These are phyloP conservation scores for Penicillium paradoxum DNA, from an alignment of 495 filamentous ascomycete genomes.

Conservation along the genomic window DNA sequence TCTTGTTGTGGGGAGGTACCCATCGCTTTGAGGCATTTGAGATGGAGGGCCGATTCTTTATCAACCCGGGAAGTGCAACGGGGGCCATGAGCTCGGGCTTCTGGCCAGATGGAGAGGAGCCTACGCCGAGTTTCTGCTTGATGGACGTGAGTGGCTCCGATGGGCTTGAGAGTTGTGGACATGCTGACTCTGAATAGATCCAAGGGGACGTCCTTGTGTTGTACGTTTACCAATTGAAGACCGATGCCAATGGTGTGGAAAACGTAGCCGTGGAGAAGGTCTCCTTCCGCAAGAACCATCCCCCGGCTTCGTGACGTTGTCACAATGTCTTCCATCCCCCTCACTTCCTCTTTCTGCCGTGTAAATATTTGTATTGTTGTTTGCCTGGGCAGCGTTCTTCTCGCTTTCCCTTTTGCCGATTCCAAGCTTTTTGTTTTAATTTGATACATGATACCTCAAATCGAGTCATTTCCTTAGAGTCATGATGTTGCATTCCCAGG, in stretches of 20 bases:
- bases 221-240: constrained; percentile 95
- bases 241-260: constrained; percentile 80
- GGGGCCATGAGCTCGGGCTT: constrained; percentile 74
- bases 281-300: constrained; percentile 80
- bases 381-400: constrained; percentile 15
- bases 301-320: constrained; percentile 26
- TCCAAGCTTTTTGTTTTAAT: constrained; percentile 10
- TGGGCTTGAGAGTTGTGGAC: no score
- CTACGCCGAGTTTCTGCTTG: constrained; percentile 91
- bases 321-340: neutral
- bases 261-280: constrained; percentile 97
- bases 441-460: constrained; percentile 19
- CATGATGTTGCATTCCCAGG: neutral
- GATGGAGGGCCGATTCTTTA: constrained; percentile 97
- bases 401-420: constrained; percentile 3
- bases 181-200: constrained; percentile 52
- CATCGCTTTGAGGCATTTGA: constrained; percentile 98
- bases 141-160: constrained; percentile 79
- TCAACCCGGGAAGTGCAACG: constrained; percentile 94
- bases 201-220: constrained; percentile 96
- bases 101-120: constrained; percentile 70
- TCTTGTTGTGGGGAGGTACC: constrained; percentile 95
- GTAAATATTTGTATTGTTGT: constrained; percentile 31
- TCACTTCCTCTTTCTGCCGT: constrained; percentile 14
- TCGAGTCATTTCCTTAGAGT: neutral